These are phyloP conservation scores for Saccharomycopsis schoenii DNA, from an alignment of 805 yeast genomes.

Conservation along the genomic window DNA sequence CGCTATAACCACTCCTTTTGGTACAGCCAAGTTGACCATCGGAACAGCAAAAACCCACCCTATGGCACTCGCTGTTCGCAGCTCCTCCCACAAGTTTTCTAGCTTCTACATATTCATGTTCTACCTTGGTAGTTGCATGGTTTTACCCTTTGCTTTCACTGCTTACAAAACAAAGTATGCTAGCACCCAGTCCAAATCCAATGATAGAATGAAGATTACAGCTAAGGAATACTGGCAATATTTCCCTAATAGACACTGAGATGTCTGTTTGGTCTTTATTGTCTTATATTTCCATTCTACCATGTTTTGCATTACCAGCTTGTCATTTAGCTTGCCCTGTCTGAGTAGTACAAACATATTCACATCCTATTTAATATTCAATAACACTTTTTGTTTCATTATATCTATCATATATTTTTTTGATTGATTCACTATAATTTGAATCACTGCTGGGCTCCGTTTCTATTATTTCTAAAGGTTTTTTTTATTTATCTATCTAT, in stretches of 20 bases:
- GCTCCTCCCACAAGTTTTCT: background rate
- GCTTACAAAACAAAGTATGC: conserved; percentile 15
- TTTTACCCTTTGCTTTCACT: conserved; percentile 17
- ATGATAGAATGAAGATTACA: background rate
- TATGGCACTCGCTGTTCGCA: background rate
- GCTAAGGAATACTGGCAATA: conserved; percentile 5
- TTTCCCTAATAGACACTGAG: background rate
- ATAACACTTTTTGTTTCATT: too few relatives aligned
- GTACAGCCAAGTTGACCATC: background rate
- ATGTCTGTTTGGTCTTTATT: background rate
- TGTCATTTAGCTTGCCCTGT: too few relatives aligned
- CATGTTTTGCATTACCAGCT: background rate
- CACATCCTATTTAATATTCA: too few relatives aligned
- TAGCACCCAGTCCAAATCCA: background rate
- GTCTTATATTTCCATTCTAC: background rate
- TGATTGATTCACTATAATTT: too few relatives aligned
- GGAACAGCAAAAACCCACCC: background rate
- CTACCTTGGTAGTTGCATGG: conserved; percentile 16
- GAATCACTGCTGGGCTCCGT: too few relatives aligned
- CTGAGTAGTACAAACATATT: too few relatives aligned
- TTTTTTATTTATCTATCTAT: too few relatives aligned
- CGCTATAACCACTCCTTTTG: background rate
- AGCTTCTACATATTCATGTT: conserved; percentile 3
- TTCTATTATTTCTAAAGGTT: too few relatives aligned
- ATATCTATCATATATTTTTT: too few relatives aligned